phyloP scores from a whole-genome alignment of 768 basidiomycete genomes.

The Rhodotorula taiwanensis region DNA sequence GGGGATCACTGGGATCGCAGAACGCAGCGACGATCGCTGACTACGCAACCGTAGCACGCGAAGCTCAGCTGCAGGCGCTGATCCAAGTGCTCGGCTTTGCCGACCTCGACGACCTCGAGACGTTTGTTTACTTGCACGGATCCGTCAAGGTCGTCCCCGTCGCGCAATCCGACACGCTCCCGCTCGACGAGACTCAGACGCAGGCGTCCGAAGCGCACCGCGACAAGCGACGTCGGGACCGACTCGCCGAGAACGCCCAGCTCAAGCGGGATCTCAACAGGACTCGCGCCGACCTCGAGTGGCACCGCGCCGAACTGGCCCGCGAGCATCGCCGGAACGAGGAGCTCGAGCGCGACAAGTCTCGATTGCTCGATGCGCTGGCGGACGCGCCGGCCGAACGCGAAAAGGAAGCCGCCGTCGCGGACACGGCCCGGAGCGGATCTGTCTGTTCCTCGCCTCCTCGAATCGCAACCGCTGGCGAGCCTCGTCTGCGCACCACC shows the following conservation, averaged over 20 bases:
- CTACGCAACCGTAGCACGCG: not conserved
- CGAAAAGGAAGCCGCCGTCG: no score
- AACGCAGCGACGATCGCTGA: not conserved
- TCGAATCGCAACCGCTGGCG: no score
- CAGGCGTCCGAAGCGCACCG: not conserved
- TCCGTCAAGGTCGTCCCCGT: slow-evolving; percentile 13
- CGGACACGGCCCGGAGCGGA: no score
- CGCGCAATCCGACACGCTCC: slow-evolving; percentile 7
- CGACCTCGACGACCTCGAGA: slow-evolving; percentile 30
- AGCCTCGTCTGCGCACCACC: no score
- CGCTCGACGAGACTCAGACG: slow-evolving; percentile 16
- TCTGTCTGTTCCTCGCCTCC: no score
- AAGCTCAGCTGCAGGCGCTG: slow-evolving; percentile 9
- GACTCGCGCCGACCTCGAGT: not conserved
- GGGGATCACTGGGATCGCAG: no score
- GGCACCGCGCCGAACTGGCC: not conserved
- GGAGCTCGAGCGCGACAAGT: not conserved
- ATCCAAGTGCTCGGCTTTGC: slow-evolving; percentile 27
- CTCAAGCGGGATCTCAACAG: slow-evolving; percentile 3
- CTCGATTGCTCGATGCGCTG: not conserved
- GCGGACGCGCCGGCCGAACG: not conserved
- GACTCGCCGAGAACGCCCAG: not conserved
- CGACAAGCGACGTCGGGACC: not conserved
- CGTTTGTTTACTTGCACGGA: slow-evolving; percentile 27
- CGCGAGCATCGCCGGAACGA: not conserved